Conservation (phyloP, 164 flowering plant species). For the Tinospora cordifolia region DNA sequence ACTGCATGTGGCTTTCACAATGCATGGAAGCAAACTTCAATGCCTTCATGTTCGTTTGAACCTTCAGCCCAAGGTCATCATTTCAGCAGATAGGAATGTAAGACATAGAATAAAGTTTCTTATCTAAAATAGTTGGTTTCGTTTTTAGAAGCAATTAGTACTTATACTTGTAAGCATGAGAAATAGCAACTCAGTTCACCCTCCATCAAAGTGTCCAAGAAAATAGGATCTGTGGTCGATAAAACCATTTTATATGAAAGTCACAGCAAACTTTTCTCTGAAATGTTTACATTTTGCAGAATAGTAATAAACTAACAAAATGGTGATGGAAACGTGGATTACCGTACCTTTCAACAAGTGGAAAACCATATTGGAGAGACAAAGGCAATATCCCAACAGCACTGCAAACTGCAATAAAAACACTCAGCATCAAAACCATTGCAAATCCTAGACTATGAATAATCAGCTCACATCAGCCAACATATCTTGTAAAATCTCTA, state of each 20-base stretch:
- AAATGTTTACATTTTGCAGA: neutral
- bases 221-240: neutral
- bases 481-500: neutral
- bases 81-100: too few species aligned
- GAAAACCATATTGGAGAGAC: conserved; percentile 90
- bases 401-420: conserved; percentile 80
- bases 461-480: neutral
- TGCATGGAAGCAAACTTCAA: too few species aligned
- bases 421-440: conserved; percentile 11
- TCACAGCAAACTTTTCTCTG: neutral
- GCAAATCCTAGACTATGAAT: neutral
- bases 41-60: too few species aligned
- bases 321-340: neutral
- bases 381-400: conserved; percentile 95
- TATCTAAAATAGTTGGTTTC: too few species aligned
- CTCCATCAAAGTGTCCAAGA: too few species aligned
- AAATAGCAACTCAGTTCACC: too few species aligned
- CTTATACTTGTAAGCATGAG: too few species aligned
- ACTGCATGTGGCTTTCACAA: too few species aligned
- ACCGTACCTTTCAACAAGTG: conserved; percentile 76
- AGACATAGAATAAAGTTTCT: too few species aligned
- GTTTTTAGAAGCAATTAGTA: too few species aligned
- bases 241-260: neutral
- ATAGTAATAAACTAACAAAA: neutral
- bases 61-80: too few species aligned